A percentile compares a stretch with the other conserved stretches of the same genome.
phyloP scores from a whole-genome alignment of 1,284 basidiomycete species.

The Blastosporella zonata region DNA sequence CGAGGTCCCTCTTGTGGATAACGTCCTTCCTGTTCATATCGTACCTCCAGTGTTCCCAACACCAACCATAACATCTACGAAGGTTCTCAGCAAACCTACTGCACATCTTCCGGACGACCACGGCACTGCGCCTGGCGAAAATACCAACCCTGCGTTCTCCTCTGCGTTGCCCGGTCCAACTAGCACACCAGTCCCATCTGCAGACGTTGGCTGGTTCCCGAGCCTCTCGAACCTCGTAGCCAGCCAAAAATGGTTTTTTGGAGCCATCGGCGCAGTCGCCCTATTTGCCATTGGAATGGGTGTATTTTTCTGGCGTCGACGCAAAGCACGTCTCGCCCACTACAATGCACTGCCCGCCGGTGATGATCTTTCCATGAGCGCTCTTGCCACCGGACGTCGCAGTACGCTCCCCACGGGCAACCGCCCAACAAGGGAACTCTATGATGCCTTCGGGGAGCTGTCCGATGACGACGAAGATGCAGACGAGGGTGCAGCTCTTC shows the following conservation, averaged over 20 bases:
- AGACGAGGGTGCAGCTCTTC: conserved; percentile 63
- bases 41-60: conserved; percentile 27
- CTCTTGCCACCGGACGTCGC: conserved; percentile 39
- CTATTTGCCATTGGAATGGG: conserved; percentile 68
- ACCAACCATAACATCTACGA: conserved; percentile 43
- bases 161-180: conserved; percentile 32
- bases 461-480: conserved; percentile 74
- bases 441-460: conserved; percentile 89
- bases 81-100: conserved; percentile 82
- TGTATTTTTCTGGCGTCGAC: conserved; percentile 70
- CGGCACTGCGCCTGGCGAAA: conserved; percentile 66
- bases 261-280: conserved; percentile 66
- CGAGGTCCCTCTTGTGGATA: conserved; percentile 54
- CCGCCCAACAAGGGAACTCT: conserved; percentile 75
- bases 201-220: conserved; percentile 83
- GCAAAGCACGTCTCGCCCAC: conserved; percentile 45
- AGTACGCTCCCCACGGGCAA: conserved; percentile 30
- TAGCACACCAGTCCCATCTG: conserved; percentile 31
- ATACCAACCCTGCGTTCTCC: conserved; percentile 61
- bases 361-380: conserved; percentile 75
- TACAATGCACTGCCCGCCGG: conserved; percentile 69
- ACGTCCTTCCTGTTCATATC: conserved; percentile 51
- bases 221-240: conserved; percentile 76
- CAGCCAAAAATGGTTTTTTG: conserved; percentile 83
- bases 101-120: conserved; percentile 86